phyloP scores from a whole-genome alignment of 2,329 filamentous ascomycete species.

The Meredithiella fracta region DNA sequence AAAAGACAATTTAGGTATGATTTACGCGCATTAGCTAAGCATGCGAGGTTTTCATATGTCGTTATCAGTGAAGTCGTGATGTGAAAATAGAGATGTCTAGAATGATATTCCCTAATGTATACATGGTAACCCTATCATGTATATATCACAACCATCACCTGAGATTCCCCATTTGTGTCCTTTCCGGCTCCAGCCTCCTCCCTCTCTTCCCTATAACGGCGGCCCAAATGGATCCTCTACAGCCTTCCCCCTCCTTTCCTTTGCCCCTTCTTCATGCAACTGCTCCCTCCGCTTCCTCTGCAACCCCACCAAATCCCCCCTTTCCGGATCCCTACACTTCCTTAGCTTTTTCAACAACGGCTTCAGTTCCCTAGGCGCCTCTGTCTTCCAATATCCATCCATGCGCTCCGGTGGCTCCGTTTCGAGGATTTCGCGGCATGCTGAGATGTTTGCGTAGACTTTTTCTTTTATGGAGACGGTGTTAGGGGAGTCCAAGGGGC shows the following conservation, averaged over 20 bases:
- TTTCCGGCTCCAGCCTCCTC: not conserved
- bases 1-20: no score
- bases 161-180: no score
- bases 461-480: conserved; percentile 25
- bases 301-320: conserved; percentile 53
- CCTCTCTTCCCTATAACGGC: conserved; percentile 17
- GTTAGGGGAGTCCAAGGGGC: conserved; percentile 17
- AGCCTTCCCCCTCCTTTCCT: conserved; percentile 26
- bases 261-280: conserved; percentile 25
- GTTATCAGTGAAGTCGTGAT: no score
- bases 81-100: no score
- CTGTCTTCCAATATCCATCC: conserved; percentile 37
- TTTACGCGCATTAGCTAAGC: no score
- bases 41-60: no score
- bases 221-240: conserved; percentile 34
- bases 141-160: no score
- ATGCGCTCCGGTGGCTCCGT: conserved; percentile 40
- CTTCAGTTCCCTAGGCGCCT: conserved; percentile 33
- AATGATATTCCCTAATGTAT: no score
- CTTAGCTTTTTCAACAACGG: conserved; percentile 53
- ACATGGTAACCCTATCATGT: no score
- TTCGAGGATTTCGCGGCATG: conserved; percentile 38
- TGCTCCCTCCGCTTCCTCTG: conserved; percentile 47
- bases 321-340: conserved; percentile 57
- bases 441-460: conserved; percentile 31